Evolutionary conservation across 345 rosid genomes (phyloP).

Genomic region (Eucalyptus grandis): DNA sequence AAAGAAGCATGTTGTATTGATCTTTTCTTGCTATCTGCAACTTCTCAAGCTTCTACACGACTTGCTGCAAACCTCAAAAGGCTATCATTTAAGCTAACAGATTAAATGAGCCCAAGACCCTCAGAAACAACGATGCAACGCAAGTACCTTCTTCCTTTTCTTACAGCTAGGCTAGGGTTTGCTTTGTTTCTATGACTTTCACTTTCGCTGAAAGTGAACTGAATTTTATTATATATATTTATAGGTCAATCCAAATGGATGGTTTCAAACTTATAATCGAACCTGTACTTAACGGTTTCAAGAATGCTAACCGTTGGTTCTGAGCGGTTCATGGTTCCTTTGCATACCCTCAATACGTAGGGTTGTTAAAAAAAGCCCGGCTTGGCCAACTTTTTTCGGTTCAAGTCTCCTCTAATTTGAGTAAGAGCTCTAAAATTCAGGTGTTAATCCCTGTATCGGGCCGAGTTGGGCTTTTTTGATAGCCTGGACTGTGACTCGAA

Average conservation of each 20-base stretch:
- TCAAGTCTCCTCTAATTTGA: neutral
- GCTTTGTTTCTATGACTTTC: no score
- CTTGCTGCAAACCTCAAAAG: neutral
- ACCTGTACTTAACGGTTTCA: neutral
- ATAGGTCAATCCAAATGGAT: rapidly evolving
- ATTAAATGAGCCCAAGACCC: neutral
- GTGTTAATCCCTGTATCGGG: neutral
- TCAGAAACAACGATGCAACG: neutral
- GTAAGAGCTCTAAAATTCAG: neutral
- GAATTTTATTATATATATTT: no score
- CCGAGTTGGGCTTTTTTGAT: neutral
- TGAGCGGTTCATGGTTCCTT: neutral
- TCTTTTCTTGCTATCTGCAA: neutral
- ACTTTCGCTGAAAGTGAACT: neutral
- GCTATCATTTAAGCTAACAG: neutral
- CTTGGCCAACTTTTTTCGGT: neutral
- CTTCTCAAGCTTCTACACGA: neutral
- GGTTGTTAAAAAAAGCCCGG: neutral
- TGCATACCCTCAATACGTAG: neutral
- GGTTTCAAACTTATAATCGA: neutral
- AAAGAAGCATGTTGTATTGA: neutral
- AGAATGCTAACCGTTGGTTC: neutral
- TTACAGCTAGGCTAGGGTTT: neutral
- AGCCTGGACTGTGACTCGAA: neutral
- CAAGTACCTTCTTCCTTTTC: neutral